Conservation (phyloP, 164 flowering plant species). For the Piper longum region DNA sequence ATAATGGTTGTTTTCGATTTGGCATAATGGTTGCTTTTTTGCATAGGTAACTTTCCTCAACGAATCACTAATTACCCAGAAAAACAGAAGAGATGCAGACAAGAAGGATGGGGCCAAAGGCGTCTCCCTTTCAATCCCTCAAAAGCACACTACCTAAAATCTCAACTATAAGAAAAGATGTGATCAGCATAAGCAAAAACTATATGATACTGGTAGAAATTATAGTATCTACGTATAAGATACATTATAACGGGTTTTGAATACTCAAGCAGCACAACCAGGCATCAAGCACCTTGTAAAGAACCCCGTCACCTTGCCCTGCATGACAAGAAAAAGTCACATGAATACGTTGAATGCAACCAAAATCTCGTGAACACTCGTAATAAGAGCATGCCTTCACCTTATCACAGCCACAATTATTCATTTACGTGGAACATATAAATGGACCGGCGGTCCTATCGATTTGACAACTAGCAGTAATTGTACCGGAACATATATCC, state of each 20-base stretch:
- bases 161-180: not conserved
- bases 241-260: not conserved
- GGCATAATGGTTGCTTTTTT: not conserved
- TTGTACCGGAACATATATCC: too few species aligned
- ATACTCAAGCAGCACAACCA: constrained; percentile 23
- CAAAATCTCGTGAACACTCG: not conserved
- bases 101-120: not conserved
- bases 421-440: not conserved
- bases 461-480: too few species aligned
- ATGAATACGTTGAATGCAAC: not conserved
- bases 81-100: not conserved
- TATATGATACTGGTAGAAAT: not conserved
- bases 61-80: not conserved
- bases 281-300: constrained; percentile 38
- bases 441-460: too few species aligned
- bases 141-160: not conserved
- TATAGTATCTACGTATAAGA: not conserved
- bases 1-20: too few species aligned
- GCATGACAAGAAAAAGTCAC: constrained; percentile 5
- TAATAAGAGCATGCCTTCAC: not conserved
- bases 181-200: too few species aligned
- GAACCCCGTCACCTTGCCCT: constrained; percentile 34
- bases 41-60: not conserved
- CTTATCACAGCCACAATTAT: not conserved
- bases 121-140: not conserved